These are phyloP conservation scores for Xylaria polymorpha DNA, from an alignment of 2,329 filamentous ascomycete species.

Conservation along the genomic window DNA sequence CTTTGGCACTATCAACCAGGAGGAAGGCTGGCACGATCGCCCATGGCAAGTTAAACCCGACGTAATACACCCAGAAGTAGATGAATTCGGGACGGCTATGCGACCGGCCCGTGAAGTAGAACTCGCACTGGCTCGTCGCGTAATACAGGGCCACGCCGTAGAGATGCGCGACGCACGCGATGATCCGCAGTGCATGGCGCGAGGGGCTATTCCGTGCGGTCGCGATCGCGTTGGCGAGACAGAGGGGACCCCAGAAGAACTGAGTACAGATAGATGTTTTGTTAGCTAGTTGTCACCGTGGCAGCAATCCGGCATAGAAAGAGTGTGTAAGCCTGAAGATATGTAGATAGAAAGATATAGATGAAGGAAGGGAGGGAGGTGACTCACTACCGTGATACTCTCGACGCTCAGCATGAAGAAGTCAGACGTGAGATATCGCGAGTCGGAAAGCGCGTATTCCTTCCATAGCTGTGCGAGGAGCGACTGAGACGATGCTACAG, in stretches of 20 bases:
- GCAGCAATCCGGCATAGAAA: not conserved
- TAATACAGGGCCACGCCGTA: conserved; percentile 74
- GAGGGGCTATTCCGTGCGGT: conserved; percentile 58
- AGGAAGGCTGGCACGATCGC: conserved; percentile 62
- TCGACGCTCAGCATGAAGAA: conserved; percentile 90
- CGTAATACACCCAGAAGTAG: conserved; percentile 74
- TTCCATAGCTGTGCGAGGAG: conserved; percentile 92
- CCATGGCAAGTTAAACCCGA: conserved; percentile 71
- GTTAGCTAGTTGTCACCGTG: not conserved
- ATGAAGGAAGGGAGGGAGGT: not conserved
- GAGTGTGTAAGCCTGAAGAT: conserved; percentile 3
- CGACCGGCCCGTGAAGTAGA: conserved; percentile 56
- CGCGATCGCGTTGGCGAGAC: conserved; percentile 59
- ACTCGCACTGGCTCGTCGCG: conserved; percentile 65
- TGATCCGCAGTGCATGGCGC: conserved; percentile 64
- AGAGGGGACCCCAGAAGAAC: conserved; percentile 70
- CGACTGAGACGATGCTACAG: conserved; percentile 74
- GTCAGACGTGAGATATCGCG: conserved; percentile 84
- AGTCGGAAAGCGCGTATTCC: conserved; percentile 89
- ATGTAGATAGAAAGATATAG: not conserved
- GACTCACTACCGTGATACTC: conserved; percentile 77
- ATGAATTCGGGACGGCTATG: conserved; percentile 69
- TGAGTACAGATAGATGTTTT: conserved; percentile 38
- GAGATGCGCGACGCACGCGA: conserved; percentile 65
- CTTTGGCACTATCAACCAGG: conserved; percentile 44